Evolutionary conservation across 768 basidiomycete species (phyloP), one percentile per base, ranked within the genome.

Genomic region (Xerocomus potaroensis): DNA sequence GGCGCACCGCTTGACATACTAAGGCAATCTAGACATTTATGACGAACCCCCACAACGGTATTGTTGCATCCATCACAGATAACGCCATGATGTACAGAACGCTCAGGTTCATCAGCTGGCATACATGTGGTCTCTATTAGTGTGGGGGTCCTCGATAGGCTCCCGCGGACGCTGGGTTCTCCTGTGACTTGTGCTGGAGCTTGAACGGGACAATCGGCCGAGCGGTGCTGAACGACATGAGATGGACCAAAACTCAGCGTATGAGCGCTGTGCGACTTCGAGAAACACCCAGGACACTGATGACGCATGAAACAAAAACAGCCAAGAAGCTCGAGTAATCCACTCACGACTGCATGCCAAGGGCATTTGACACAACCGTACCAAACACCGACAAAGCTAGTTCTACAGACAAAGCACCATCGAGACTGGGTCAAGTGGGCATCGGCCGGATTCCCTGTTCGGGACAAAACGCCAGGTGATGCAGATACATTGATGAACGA

Each of bases 1-100:
- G 19, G 14, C 4, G 30, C 7, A 51, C 16, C 18, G 32, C 24
- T 34, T 4, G 37, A 65, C 74, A 43, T 60, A 87, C 85, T 74
- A 39, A 74, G 71, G 62, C 89, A 91, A 54, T 88, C 84, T 18
- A 88, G 65, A 57, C 90, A 92, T 64, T 91, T 92, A 63, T 88
- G 82, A 35, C 91, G 74, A 45, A 80, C 61, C 10, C 89, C 90
- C 45, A 75, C 68, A 31, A 91, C 72, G 4, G 65, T 74, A 18
- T 65, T 54, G 5, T 73, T 53, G 63, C 90, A 93, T 14, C 55
- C 56, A 62, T 92, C 85, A 62, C 90, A 93, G 8, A 72, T 37
- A n/a, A 88, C 67, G 23, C 76, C 76, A 26, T 41, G 59, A 60
- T 89, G 86, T 31, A 83, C 53, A 21, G 49, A 9, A n/a, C 29